Evolutionary conservation across 768 basidiomycete species (phyloP).

Genomic region (Boletus rex-veris): DNA sequence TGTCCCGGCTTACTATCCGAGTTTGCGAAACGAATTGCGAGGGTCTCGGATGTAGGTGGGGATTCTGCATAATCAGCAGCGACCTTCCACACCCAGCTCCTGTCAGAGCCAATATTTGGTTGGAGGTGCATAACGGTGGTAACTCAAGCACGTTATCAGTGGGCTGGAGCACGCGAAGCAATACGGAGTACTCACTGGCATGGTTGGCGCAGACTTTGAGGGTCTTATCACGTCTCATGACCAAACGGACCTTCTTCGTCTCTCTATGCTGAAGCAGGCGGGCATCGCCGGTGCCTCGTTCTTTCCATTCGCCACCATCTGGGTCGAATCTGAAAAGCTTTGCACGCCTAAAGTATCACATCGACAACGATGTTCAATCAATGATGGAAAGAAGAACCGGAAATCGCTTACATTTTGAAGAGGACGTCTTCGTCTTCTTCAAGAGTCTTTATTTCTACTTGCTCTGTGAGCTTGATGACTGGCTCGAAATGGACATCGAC

Average conservation of each 20-base stretch:
- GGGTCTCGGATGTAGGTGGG: constrained; percentile 88
- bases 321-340: constrained; percentile 96
- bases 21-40: constrained; percentile 98
- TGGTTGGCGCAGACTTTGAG: constrained; percentile 99
- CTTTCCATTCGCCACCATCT: constrained; percentile 88
- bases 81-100: constrained; percentile 99
- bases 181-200: constrained; percentile 54
- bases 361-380: background rate
- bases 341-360: constrained; percentile 65
- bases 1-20: constrained; percentile 74
- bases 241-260: constrained; percentile 88
- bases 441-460: constrained; percentile 90
- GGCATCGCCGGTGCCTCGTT: constrained; percentile 94
- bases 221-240: constrained; percentile 99
- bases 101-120: constrained; percentile 97
- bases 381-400: background rate
- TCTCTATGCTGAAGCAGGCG: constrained; percentile 87
- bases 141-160: constrained; percentile 46
- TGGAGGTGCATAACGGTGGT: constrained; percentile 88
- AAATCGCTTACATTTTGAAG: constrained; percentile 86
- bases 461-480: constrained; percentile 92
- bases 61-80: constrained; percentile 91
- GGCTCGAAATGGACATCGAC: constrained; percentile 92
- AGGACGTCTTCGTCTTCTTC: constrained; percentile 92
- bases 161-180: background rate